phyloP scores from a whole-genome alignment of 257 asterid species.

The Penstemon davidsonii region DNA sequence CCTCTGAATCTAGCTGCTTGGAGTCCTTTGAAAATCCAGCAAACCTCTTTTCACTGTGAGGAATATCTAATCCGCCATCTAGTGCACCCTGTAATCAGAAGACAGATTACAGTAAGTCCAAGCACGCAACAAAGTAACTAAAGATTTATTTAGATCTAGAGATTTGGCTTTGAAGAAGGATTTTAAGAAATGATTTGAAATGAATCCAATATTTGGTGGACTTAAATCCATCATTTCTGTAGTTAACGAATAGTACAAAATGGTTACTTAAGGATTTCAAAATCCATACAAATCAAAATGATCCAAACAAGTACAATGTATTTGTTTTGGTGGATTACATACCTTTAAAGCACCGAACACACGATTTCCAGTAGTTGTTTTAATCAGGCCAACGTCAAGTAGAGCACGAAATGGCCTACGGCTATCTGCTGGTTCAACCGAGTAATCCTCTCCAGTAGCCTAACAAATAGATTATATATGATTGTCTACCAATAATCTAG shows the following conservation, averaged over 20 bases:
- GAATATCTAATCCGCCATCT: constrained; percentile 80
- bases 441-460: constrained; percentile 76
- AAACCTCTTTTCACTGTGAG: constrained; percentile 82
- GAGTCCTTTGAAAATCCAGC: constrained; percentile 70
- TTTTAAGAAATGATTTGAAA: no score
- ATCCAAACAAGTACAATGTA: no score
- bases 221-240: no score
- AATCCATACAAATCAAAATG: no score
- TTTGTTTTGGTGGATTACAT: neutral
- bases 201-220: no score
- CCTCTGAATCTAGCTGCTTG: constrained; percentile 66
- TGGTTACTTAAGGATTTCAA: no score
- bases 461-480: constrained; percentile 6
- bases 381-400: constrained; percentile 64
- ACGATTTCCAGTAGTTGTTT: constrained; percentile 74
- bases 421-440: constrained; percentile 68
- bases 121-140: no score
- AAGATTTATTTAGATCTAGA: no score
- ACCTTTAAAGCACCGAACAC: constrained; percentile 78
- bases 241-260: no score
- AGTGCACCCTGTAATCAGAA: constrained; percentile 57
- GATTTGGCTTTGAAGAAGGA: no score
- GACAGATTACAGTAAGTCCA: no score
- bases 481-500: no score
- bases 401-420: constrained; percentile 73